Base-by-base conservation (phyloP, 768 basidiomycete species). In the Pseudohyphozyma bogoriensis region DNA sequence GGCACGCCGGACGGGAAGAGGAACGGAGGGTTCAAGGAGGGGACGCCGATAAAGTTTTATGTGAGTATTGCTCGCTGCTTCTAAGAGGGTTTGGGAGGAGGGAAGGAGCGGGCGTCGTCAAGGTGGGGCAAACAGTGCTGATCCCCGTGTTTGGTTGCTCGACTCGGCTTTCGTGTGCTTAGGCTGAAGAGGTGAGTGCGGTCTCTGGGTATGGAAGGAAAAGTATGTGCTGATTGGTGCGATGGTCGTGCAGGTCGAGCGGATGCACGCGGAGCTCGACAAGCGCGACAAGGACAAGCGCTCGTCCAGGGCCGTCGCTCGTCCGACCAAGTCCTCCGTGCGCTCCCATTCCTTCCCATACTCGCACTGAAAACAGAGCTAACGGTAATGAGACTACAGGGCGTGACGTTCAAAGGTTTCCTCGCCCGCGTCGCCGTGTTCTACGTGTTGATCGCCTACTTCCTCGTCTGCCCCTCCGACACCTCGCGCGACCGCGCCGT, bases 361-460 rank as follows among this genome's bases (percentile, higher is more conserved):
- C 22, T 44, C 42, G 42, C 20, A 8, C 42, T n/a, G 42, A n/a
- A n/a, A n/a, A n/a, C n/a, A n/a, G n/a, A n/a, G n/a, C n/a, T n/a
- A n/a, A n/a, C n/a, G n/a, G n/a, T n/a, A n/a, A n/a, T n/a, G n/a
- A n/a, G n/a, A n/a, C n/a, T n/a, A n/a, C n/a, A 36, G 4, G 55
- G 65, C 26, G 31, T 63, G 1, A 51, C 61, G 26, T 3, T 60
- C 7, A 51, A 44, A 2, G 66, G 62, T 22, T 67, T 67, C 62
- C 15, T 61, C 46, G 9, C 37, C 10, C 56, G 66, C 24, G 66
- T 63, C 46, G 59, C 40, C 15, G 0, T 58, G n/a, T 40, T 63
- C 54, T 67, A 67, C 60, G 11, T 67, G 57, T 24, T 44, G n/a
- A 63, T 67, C 59, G 66, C 59, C 56, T 61, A 58, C 57, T 56